Percentiles rank a stretch among this genome's conserved stretches.
These are phyloP conservation scores for Ogataea pini DNA, from an alignment of 805 yeast genomes.

Conservation along the genomic window DNA sequence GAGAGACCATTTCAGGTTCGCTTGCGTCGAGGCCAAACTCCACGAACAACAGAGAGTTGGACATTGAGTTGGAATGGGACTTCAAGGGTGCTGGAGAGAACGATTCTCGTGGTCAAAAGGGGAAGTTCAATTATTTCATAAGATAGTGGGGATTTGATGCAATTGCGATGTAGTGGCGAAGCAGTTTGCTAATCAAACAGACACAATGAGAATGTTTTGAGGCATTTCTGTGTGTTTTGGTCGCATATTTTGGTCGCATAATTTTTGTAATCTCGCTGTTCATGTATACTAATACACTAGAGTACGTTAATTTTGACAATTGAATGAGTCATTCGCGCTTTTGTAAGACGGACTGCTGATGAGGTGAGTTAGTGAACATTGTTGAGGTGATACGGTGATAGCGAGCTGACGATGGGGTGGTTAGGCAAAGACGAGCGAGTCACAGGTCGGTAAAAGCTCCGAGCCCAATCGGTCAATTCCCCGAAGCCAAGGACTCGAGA, in stretches of 20 bases:
- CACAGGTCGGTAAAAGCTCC: neutral
- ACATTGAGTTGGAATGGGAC: constrained; percentile 69
- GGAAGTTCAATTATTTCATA: constrained; percentile 69
- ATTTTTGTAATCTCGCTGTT: neutral
- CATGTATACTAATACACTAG: constrained; percentile 5
- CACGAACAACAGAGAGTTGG: constrained; percentile 85
- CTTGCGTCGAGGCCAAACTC: constrained; percentile 76
- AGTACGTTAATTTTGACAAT: neutral
- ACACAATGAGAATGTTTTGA: neutral
- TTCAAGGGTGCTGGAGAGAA: constrained; percentile 41
- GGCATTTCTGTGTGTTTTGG: neutral
- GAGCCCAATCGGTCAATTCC: neutral
- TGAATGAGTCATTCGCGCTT: no score
- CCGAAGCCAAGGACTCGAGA: neutral
- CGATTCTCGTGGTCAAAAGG: constrained; percentile 52
- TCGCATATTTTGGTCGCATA: no score
- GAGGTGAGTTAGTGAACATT: no score
- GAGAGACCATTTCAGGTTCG: constrained; percentile 72
- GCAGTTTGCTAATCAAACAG: no score
- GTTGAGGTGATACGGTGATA: no score
- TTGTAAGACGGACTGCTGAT: no score
- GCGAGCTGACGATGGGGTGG: no score
- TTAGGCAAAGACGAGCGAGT: no score
- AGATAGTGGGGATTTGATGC: no score
- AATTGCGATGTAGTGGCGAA: no score